Base-by-base conservation (phyloP, 2,329 filamentous ascomycete species). In the Cladophialophora carrionii region DNA sequence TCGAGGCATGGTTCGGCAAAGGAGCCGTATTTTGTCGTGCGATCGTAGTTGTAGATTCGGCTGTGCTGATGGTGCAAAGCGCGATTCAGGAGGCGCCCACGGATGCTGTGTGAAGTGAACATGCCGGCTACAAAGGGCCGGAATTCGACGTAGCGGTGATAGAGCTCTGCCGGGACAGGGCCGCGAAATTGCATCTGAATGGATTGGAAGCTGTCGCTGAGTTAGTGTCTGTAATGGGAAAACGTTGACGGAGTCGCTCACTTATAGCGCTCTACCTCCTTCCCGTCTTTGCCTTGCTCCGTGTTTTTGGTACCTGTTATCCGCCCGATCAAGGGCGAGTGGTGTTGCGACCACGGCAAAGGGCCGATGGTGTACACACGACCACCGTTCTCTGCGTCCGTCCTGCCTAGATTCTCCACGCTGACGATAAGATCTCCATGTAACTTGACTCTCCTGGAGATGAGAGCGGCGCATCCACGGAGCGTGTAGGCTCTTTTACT, bases 81-180 rank as follows among this genome's bases (percentile, higher is more conserved):
- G 72, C 89, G 89, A 76, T 95, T 92, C 22, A 97, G 81, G 53
- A 97, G 83, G 68, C 87, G 88, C 20, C 94, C 94, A 56, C 90
- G 85, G 3, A 97, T 72, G 59, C 92, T 93, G 31, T 86, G 85
- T 9, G 87, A 86, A 1, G 88, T 89, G 78, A 96, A 98, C 88
- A 97, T 96, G 69, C 88, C 86, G 57, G 90, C 91, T 61, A 98
- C 90, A 73, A 96, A 91, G 29, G 93, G 92, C 63, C 88, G 90
- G 78, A 97, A 97, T 76, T 96, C 93, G 63, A 97, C 93, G 74
- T 90, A 98, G 70, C 92, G 90, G 76, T 97, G 93, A 76, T 96
- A 96, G 37, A 98, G 82, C 67, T 87, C 82, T 1, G 86, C 81
- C 0, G 94, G 93, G 0, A 95, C 89, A 0, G 94, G 94, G 0